Evolutionary conservation across 2,329 filamentous ascomycete species (phyloP).

Genomic region (Magnaporthales sp.): DNA sequence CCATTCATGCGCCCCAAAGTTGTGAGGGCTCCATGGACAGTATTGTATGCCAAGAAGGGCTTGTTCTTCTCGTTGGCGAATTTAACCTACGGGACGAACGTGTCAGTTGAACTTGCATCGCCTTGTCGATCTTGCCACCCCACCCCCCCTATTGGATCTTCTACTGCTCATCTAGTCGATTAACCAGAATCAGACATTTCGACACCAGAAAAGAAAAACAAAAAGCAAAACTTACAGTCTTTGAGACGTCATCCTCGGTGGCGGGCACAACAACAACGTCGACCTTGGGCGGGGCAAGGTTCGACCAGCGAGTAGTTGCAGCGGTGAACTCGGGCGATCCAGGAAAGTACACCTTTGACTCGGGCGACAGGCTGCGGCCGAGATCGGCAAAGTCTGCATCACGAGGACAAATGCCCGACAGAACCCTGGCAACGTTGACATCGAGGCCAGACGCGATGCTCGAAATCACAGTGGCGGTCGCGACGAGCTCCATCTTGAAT

Average conservation of each 20-base stretch:
- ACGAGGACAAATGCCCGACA: constrained; percentile 8
- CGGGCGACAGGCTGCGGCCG: constrained; percentile 22
- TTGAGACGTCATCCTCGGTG: constrained; percentile 37
- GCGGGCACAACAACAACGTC: constrained; percentile 37
- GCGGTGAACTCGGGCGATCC: constrained; percentile 28
- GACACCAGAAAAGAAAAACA: not conserved
- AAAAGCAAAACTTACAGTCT: constrained; percentile 16
- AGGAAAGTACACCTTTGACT: constrained; percentile 31
- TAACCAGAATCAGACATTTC: not conserved
- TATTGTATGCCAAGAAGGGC: constrained; percentile 44
- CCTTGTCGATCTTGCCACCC: no score
- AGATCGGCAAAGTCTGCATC: constrained; percentile 16
- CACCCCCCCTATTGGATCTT: not conserved
- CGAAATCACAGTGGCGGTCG: constrained; percentile 17
- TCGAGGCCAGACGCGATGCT: constrained; percentile 7
- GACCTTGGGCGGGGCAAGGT: constrained; percentile 29
- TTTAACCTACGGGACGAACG: constrained; percentile 22
- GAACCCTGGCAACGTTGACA: not conserved
- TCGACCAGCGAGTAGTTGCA: constrained; percentile 36
- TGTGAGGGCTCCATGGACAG: constrained; percentile 40
- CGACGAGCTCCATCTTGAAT: constrained; percentile 8
- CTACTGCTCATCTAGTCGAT: not conserved
- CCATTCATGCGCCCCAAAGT: constrained; percentile 28
- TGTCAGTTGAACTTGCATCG: not conserved
- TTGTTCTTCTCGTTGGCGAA: constrained; percentile 36